Evolutionary conservation across 1,284 basidiomycete genomes (phyloP), one percentile per base, ranked within the genome.

Genomic region (Ustilago esculenta): DNA sequence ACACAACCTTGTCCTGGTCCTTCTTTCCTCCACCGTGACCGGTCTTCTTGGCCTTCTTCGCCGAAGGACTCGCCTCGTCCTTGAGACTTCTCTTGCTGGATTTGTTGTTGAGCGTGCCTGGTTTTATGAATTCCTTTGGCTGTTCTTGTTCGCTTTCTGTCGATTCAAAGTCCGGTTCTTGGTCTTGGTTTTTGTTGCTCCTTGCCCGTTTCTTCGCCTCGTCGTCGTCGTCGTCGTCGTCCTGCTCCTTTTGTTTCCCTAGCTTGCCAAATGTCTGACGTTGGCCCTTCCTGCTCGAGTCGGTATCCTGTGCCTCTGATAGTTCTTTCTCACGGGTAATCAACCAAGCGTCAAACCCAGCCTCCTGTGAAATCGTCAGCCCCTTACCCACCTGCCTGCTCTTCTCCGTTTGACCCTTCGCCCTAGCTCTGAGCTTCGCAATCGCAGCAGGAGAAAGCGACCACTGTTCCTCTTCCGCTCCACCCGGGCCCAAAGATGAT

Each of bases 341-440:
- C 15, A 71, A 25, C 68, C 68, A 71, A 32, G 63, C 54, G 52
- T 71, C 63, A 18, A 66, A 71, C 12, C 66, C 66, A 21, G 59
- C 45, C 14, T 69, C 51, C 25, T 69, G 59, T 5, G 29, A 34
- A 35, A 69, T 54, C 25, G 15, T 30, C 4, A 43, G 34, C 6
- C 33, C 44, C 11, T 23, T 20, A 7, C n/a, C 8, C n/a, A 36
- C 33, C 18, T 30, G 29, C n/a, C 27, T 20, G 2, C 17, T 21
- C 34, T 12, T 30, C 27, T 29, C 7, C 27, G 27, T 29, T 12
- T 35, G 41, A 18, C 36, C 36, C 10, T 29, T 32, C 6, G 60
- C 59, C 25, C 44, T 59, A 1, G 56, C 49, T 2, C 56, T 27
- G 2, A 70, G 24, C 29, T 43, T 48, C 1, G 68, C 56, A 2